Evolutionary conservation across 2,329 filamentous ascomycete genomes (phyloP).

Genomic region (Penicillium sp.): DNA sequence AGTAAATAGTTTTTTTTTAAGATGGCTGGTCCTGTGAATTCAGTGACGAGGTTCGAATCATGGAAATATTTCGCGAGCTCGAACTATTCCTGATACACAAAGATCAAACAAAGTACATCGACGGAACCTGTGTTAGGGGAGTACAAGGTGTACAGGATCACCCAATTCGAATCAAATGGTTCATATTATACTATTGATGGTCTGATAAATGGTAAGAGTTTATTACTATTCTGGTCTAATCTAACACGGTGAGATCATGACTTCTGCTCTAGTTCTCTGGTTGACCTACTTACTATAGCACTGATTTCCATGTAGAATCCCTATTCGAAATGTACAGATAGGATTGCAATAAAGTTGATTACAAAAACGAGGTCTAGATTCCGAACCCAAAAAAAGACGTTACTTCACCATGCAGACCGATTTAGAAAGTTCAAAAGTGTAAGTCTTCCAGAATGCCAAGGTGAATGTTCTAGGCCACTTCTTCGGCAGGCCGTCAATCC

Average conservation of each 20-base stretch:
- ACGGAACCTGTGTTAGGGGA: background rate
- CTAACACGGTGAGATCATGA: background rate
- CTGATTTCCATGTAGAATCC: background rate
- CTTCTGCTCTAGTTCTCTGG: background rate
- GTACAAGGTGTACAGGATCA: background rate
- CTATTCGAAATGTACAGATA: background rate
- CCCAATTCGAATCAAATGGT: background rate
- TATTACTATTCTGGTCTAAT: background rate
- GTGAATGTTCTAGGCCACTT: background rate
- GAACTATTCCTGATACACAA: background rate
- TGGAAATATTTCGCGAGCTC: background rate
- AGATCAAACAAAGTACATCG: background rate
- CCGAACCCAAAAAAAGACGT: background rate
- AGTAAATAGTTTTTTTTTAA: background rate
- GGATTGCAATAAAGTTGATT: accelerated
- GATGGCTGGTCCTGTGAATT: background rate
- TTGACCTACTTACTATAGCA: background rate
- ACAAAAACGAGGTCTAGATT: background rate
- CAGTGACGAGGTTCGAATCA: background rate
- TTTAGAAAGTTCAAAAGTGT: background rate
- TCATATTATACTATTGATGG: background rate
- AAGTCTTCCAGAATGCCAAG: conserved; percentile 8
- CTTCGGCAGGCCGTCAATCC: background rate
- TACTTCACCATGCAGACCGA: background rate
- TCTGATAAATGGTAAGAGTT: background rate